Percentiles rank a stretch among this genome's conserved stretches.
phyloP scores from a whole-genome alignment of 306 rosid genomes.

The Arachis hypogaea region DNA sequence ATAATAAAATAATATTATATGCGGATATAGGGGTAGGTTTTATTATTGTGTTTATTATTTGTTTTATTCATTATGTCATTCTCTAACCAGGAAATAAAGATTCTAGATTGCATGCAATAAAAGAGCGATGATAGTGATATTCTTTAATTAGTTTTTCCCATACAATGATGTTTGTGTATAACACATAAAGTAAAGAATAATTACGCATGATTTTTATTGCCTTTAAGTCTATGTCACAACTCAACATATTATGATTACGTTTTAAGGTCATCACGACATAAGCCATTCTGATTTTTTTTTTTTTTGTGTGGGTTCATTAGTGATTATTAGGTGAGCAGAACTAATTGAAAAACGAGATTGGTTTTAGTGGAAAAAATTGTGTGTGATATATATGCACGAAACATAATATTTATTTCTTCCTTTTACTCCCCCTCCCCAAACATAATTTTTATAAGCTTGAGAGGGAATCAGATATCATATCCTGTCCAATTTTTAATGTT shows the following conservation, averaged over 20 bases:
- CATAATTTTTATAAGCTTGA: too few relatives aligned
- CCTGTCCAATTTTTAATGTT: too few relatives aligned
- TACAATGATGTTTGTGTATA: not conserved
- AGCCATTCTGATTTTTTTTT: not conserved
- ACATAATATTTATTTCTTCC: too few relatives aligned
- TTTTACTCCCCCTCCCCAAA: too few relatives aligned
- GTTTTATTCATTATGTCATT: too few relatives aligned
- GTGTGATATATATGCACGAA: not conserved
- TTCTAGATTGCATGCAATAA: conserved; percentile 9
- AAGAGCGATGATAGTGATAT: not conserved
- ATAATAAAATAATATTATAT: not conserved
- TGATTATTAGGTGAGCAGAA: conserved; percentile 9
- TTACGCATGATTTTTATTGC: not conserved
- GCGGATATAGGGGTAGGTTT: conserved; percentile 5
- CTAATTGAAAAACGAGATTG: not conserved
- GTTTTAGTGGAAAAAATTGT: not conserved
- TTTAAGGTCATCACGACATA: not conserved
- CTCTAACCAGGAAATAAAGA: not conserved
- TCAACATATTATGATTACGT: not conserved
- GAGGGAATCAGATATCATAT: too few relatives aligned
- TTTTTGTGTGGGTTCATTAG: not conserved
- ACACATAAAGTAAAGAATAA: not conserved
- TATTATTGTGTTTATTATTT: not conserved
- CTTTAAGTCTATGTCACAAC: not conserved
- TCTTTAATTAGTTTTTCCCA: too few relatives aligned